Percentiles rank a stretch among this genome's conserved stretches.
Conservation (phyloP, 2,329 filamentous ascomycete species). For the Plectosphaerella sp. region DNA sequence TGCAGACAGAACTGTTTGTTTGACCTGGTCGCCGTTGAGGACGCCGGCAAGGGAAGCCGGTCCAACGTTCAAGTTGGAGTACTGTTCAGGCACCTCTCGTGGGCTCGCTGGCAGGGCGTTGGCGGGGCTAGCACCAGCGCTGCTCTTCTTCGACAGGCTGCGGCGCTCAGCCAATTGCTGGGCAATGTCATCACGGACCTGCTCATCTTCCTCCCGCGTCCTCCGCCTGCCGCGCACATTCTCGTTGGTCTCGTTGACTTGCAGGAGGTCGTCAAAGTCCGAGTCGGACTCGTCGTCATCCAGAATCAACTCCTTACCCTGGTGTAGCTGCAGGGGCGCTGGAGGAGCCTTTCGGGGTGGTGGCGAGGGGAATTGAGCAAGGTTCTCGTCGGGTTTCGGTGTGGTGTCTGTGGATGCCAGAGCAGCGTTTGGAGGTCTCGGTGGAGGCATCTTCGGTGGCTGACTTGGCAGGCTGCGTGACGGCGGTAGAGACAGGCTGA, state of each 20-base stretch:
- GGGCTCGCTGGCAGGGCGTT: conserved; percentile 30
- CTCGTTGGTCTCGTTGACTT: conserved; percentile 59
- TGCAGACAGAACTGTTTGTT: conserved; percentile 26
- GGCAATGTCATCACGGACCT: conserved; percentile 65
- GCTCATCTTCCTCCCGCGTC: conserved; percentile 84
- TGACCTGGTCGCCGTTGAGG: conserved; percentile 31
- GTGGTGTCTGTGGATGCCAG: conserved; percentile 38
- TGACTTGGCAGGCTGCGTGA: conserved; percentile 51
- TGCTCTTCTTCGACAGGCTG: conserved; percentile 71
- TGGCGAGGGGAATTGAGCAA: conserved; percentile 50
- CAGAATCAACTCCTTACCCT: conserved; percentile 25
- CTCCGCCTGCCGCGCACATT: conserved; percentile 70
- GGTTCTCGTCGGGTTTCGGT: conserved; percentile 37
- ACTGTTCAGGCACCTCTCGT: conserved; percentile 23
- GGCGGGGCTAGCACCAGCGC: conserved; percentile 34
- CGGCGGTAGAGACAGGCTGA: conserved; percentile 48
- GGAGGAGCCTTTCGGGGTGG: conserved; percentile 78
- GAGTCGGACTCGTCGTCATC: conserved; percentile 70
- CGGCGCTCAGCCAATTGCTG: conserved; percentile 64
- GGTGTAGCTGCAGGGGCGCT: conserved; percentile 71
- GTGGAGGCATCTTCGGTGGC: conserved; percentile 48
- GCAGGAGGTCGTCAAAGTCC: conserved; percentile 76
- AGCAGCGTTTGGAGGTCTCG: conserved; percentile 37
- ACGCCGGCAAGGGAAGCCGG: conserved; percentile 50
- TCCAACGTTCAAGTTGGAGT: conserved; percentile 31